phyloP scores from a whole-genome alignment of 495 filamentous ascomycete genomes.

The Pseudevernia furfuracea region DNA sequence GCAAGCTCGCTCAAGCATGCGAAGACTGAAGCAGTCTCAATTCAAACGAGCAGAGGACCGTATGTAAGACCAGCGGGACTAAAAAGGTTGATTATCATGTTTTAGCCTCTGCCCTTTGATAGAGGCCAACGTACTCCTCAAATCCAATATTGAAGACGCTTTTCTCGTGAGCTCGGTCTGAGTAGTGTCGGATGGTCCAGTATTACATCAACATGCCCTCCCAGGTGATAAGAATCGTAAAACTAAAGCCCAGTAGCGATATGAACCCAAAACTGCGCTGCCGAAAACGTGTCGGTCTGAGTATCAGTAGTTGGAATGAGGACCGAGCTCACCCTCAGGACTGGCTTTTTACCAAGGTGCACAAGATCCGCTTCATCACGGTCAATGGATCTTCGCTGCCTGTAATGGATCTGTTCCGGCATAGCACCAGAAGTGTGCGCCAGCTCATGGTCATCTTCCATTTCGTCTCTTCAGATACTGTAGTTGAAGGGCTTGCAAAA shows the following conservation, averaged over 20 bases:
- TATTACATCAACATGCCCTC: slow-evolving; percentile 27
- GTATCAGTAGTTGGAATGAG: slow-evolving; percentile 8
- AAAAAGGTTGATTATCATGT: background rate
- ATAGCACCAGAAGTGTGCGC: background rate
- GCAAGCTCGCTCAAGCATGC: slow-evolving; percentile 35
- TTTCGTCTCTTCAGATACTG: background rate
- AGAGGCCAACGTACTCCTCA: slow-evolving; percentile 27
- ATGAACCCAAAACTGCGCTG: slow-evolving; percentile 43
- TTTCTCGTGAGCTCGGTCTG: slow-evolving; percentile 9
- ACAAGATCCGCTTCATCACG: slow-evolving; percentile 36
- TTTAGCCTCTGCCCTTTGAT: background rate
- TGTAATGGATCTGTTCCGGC: background rate
- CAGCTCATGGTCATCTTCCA: slow-evolving; percentile 4
- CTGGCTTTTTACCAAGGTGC: slow-evolving; percentile 44
- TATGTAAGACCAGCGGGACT: slow-evolving; percentile 45
- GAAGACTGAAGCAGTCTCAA: slow-evolving; percentile 31
- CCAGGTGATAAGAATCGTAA: slow-evolving; percentile 45
- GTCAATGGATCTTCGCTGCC: background rate
- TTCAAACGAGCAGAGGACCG: slow-evolving; percentile 43
- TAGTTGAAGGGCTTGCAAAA: background rate
- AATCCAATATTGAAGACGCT: slow-evolving; percentile 34
- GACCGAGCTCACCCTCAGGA: slow-evolving; percentile 33
- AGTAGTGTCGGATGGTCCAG: background rate
- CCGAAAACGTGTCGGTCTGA: background rate
- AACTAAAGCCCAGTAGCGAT: slow-evolving; percentile 44